Base-by-base conservation (phyloP, 2,329 filamentous ascomycete genomes). In the Ascocoryne sarcoides region DNA sequence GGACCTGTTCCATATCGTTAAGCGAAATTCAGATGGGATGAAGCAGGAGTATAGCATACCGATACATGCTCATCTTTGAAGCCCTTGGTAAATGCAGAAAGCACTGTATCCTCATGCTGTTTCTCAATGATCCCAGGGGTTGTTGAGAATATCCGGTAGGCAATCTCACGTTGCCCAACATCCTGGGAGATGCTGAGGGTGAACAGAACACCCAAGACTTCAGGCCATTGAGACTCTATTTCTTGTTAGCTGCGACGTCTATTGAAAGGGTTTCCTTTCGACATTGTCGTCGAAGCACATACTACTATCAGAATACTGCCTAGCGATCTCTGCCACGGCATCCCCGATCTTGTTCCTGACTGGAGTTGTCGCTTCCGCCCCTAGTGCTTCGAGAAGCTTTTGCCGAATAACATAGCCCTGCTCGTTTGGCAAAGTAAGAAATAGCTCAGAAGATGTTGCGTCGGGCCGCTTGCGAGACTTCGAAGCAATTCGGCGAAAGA, bases 311-410 rank as follows among this genome's bases (percentile, higher is more conserved):
- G 85, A 84, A 65, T 95, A 95, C 67, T 98, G 88, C 57, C 92
- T 79, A 32, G 90, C 92, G 45, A 98, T 73, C 65, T 98, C 92
- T 17, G 92, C 92, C 47, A 96, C 84, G n/a, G 90, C 88, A 65
- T 98, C 92, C 54, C 89, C 92, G 60, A 96, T 84, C 65, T 98
- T 98, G 68, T 95, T 92, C 56, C 92, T 76, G 34, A 95, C 84
- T 29, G 76, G 70, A 46, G 79, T 75, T 47, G 84, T 76, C 16
- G 75, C 68, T 66, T 96, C 92, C 46, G 69, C 71, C 43, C 77
- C 77, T 39, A 95, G 70, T 38, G 78, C 79, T 57, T 89, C 76
- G 31, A 96, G 73, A 43, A 96, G 70, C 63, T 90, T 95, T 56
- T 83, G 75, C 52, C 88, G 79, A 56, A 96, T 94, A 35, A 78